Conservation (phyloP, 306 rosid genomes). For the Chamaecrista fasciculata region DNA sequence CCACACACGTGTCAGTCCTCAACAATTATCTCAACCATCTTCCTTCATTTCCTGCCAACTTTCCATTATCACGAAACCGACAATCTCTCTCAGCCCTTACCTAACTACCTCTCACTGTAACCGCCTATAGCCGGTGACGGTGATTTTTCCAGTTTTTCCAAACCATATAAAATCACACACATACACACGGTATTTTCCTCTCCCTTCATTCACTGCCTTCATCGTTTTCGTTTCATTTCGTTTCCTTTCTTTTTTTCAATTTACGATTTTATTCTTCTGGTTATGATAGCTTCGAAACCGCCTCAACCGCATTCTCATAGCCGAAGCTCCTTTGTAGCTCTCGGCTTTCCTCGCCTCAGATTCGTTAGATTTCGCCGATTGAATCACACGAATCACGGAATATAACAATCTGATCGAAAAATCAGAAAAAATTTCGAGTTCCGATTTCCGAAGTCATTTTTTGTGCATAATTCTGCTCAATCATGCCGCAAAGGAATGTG, state of each 20-base stretch:
- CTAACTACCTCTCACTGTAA: background rate
- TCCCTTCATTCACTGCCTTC: background rate
- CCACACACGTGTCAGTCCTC: constrained; percentile 36
- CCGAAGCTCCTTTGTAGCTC: constrained; percentile 52
- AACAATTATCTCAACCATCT: no score
- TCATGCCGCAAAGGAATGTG: constrained; percentile 61
- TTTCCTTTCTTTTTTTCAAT: background rate
- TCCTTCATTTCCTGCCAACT: no score
- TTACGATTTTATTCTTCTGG: constrained; percentile 36
- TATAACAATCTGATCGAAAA: background rate
- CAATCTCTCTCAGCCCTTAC: background rate
- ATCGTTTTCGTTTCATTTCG: background rate
- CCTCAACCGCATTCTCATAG: constrained; percentile 37
- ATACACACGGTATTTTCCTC: no score
- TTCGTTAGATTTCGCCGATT: constrained; percentile 57
- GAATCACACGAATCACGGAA: constrained; percentile 25
- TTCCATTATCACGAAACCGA: background rate
- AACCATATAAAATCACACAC: background rate
- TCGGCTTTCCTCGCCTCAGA: constrained; percentile 64
- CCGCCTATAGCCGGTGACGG: background rate
- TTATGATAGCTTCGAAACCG: constrained; percentile 44
- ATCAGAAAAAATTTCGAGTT: background rate
- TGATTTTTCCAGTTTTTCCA: no score
- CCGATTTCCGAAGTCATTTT: background rate
- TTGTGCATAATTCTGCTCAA: background rate